Percentiles rank a stretch among this genome's conserved stretches.
phyloP scores from a whole-genome alignment of 345 rosid genomes.

The Euphorbia peplus region DNA sequence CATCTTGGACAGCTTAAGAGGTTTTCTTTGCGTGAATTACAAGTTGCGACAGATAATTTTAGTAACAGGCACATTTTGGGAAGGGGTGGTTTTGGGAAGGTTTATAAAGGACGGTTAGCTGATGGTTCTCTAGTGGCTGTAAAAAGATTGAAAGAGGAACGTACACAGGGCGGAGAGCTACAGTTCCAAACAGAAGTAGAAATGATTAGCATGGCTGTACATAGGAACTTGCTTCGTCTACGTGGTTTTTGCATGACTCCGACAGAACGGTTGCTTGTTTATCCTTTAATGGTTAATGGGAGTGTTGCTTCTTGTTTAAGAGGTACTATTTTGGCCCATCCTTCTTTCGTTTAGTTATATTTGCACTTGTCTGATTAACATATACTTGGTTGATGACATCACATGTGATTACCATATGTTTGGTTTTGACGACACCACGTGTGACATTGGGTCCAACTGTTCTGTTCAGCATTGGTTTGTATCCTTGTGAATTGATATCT shows the following conservation, averaged over 20 bases:
- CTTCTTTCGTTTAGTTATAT: neutral
- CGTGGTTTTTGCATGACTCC: conserved; percentile 97
- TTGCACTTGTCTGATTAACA: neutral
- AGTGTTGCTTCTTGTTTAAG: conserved; percentile 94
- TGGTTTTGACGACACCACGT: neutral
- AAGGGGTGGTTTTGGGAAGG: conserved; percentile 89
- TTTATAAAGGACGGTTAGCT: conserved; percentile 82
- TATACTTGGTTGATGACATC: neutral
- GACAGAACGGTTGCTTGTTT: conserved; percentile 85
- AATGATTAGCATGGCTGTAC: conserved; percentile 95
- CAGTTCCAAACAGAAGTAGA: conserved; percentile 97
- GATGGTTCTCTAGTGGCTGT: conserved; percentile 78
- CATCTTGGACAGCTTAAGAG: conserved; percentile 88
- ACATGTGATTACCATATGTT: too few relatives aligned
- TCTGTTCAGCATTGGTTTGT: too few relatives aligned
- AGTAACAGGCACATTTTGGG: conserved; percentile 69
- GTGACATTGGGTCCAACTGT: neutral
- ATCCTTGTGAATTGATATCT: neutral
- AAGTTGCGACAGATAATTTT: conserved; percentile 79
- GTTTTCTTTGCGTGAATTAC: conserved; percentile 81
- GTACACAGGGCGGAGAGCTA: conserved; percentile 75
- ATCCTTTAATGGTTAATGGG: conserved; percentile 88
- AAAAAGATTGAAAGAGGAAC: conserved; percentile 86
- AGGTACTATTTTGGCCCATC: conserved; percentile 42
- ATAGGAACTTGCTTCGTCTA: conserved; percentile 76